Base-by-base conservation (phyloP, 306 rosid genomes). In the Rosa rugosa region DNA sequence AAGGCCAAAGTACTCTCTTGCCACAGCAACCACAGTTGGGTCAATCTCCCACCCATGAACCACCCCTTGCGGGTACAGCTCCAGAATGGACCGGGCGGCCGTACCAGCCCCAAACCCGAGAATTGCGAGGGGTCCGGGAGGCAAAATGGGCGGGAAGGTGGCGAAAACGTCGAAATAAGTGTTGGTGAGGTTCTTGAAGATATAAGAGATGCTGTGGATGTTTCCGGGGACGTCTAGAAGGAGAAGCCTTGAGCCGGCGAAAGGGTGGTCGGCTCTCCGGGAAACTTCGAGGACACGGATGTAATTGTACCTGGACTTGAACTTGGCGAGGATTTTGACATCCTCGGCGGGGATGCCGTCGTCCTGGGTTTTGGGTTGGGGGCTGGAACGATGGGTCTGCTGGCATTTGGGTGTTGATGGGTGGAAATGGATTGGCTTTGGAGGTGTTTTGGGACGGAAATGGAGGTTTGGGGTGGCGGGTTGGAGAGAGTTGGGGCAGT, bases 61-160 rank as follows among this genome's bases (percentile, higher is more conserved):
- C 36, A 73, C 80, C 11, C 66, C 86, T 13, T 86, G 70, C 0
- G 97, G 93, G 82, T 91, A 89, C 50, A 88, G 64, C 11, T 86
- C 81, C 4, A 95, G 96, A 34, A 90, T 45, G 42, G 83, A 38
- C 23, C 94, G 89, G 2, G 97, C 96, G 0, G 96, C 87, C 17
- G 99, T 85, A 17, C 94, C 99, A 0, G 96, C 98, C 11, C 99
- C 93, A 75, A 95, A 93, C 47, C 99, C 99, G 40, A 95, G 96
- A 70, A 95, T 68, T 3, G 81, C 98, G 64, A 95, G 1, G 13
- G 99, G 98, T 5, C 98, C 97, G 0, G 94, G 86, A 0, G 97
- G 99, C 1, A 95, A 5, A 46, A 93, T 77, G 0, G 96, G 97
- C 3, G 97, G 97, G 69, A 95, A 77, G 0, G 92, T 90, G 11